Conservation (phyloP, 176 grass and related monocot genomes). For the Juncus inflexus region DNA sequence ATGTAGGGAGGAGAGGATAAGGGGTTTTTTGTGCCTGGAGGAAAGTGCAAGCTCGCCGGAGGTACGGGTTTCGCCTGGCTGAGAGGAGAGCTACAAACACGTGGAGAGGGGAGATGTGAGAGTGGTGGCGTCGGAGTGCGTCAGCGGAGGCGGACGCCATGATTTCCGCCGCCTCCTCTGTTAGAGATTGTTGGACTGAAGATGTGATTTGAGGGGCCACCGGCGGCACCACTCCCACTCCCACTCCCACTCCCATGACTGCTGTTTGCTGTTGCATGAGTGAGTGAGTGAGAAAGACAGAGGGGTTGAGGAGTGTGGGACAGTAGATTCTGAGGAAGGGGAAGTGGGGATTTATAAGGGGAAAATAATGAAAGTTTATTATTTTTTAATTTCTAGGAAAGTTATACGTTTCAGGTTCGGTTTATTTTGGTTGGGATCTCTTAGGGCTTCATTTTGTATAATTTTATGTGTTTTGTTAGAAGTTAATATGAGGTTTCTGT, state of each 20-base stretch:
- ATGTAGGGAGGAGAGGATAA: conserved; percentile 51
- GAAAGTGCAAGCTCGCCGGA: conserved; percentile 51
- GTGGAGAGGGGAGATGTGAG: conserved; percentile 76
- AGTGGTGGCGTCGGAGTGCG: conserved; percentile 56
- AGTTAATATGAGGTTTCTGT: background rate
- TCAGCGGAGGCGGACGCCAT: conserved; percentile 48
- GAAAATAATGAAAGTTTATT: too few relatives aligned
- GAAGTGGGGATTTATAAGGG: too few relatives aligned
- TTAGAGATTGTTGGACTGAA: conserved; percentile 42
- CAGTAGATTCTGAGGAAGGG: too few relatives aligned
- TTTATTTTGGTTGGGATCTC: too few relatives aligned
- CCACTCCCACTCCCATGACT: conserved; percentile 10
- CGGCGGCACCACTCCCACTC: conserved; percentile 2
- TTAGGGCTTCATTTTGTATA: too few relatives aligned
- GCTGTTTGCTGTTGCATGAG: conserved; percentile 20
- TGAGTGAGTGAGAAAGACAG: background rate
- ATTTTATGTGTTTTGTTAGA: too few relatives aligned
- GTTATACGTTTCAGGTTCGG: too few relatives aligned
- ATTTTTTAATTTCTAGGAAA: too few relatives aligned
- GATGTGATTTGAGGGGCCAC: too few relatives aligned
- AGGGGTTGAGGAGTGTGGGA: background rate
- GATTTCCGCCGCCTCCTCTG: conserved; percentile 53
- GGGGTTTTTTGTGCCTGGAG: conserved; percentile 12
- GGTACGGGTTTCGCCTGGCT: conserved; percentile 42
- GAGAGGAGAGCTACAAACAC: conserved; percentile 60